phyloP scores from a whole-genome alignment of 2,329 filamentous ascomycete species.

The Calonectria crousiana region DNA sequence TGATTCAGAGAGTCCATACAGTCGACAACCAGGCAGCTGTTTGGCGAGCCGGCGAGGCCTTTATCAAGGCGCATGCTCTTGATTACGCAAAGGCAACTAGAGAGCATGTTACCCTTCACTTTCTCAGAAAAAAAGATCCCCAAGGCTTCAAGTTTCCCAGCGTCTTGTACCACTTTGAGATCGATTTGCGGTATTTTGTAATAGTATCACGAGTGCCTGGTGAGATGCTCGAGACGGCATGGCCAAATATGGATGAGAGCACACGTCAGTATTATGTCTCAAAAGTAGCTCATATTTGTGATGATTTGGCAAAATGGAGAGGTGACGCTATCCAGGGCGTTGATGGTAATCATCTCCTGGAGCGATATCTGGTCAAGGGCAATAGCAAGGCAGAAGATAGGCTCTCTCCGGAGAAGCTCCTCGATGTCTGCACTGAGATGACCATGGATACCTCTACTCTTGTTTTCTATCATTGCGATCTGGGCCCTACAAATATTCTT shows the following conservation, averaged over 20 bases:
- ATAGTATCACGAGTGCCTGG: neutral
- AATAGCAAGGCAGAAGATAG: neutral
- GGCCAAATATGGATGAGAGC: neutral
- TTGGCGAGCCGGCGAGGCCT: neutral
- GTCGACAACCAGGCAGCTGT: neutral
- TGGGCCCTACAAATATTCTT: neutral
- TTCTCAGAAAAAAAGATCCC: neutral
- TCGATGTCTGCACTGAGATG: neutral
- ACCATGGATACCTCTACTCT: neutral
- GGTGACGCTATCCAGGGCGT: neutral
- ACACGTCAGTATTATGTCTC: neutral
- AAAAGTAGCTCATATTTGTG: neutral
- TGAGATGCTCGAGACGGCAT: neutral
- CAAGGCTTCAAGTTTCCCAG: neutral
- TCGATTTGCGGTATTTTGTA: neutral
- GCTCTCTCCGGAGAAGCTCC: neutral
- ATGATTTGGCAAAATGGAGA: neutral
- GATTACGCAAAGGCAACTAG: neutral
- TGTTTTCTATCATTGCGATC: neutral
- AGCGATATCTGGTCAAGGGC: neutral
- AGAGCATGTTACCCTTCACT: neutral
- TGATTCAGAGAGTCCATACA: neutral
- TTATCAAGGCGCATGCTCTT: neutral
- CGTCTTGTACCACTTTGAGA: neutral
- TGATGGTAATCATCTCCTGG: neutral